Conservation (phyloP, 306 rosid species). For the Fagus crenata region DNA sequence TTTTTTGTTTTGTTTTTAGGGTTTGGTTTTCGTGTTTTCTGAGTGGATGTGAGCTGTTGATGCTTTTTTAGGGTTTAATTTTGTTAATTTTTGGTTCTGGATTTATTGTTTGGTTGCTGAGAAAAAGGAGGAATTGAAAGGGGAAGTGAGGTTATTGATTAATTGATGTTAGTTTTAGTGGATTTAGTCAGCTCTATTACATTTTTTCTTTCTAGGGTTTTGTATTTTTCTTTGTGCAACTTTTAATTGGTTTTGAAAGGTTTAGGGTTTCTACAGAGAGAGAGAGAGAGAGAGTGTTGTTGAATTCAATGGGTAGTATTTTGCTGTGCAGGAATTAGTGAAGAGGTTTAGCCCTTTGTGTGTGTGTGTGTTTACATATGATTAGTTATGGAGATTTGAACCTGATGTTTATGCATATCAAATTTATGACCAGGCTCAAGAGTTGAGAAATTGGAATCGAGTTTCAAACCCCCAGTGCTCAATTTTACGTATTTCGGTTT, state of each 20-base stretch:
- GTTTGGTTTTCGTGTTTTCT: background rate
- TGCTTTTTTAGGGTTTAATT: background rate
- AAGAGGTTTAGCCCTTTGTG: too few relatives aligned
- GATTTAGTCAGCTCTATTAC: background rate
- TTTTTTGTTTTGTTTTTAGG: background rate
- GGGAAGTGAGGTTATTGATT: background rate
- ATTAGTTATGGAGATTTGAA: too few relatives aligned
- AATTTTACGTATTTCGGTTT: too few relatives aligned
- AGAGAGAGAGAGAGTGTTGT: too few relatives aligned
- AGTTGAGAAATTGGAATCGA: too few relatives aligned
- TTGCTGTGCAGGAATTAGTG: too few relatives aligned
- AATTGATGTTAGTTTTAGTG: background rate
- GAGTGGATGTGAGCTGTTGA: background rate
- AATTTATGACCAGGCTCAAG: too few relatives aligned
- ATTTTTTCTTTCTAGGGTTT: background rate
- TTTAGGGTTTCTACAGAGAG: too few relatives aligned
- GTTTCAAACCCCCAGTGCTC: too few relatives aligned
- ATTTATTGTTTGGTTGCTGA: constrained; percentile 1
- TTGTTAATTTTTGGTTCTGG: background rate
- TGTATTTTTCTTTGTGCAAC: background rate
- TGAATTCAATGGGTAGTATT: too few relatives aligned
- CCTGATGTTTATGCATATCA: too few relatives aligned
- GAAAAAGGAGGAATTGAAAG: background rate
- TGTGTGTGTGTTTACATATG: too few relatives aligned
- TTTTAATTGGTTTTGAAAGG: background rate